A percentile compares a stretch with the other conserved stretches of the same genome.
Conservation (phyloP, 2,329 filamentous ascomycete species). For the Ceratocystis alfenasii region DNA sequence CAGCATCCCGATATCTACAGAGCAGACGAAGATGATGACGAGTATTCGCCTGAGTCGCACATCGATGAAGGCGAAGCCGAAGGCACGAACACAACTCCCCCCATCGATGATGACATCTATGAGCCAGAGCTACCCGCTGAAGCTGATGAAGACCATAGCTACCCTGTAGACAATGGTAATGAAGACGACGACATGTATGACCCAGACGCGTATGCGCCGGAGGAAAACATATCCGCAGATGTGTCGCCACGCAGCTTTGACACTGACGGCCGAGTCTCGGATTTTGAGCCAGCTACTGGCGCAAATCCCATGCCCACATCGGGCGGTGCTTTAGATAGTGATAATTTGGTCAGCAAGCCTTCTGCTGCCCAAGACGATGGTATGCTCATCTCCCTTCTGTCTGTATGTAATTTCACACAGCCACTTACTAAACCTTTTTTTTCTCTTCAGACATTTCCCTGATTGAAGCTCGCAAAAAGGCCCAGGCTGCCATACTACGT, state of each 20-base stretch:
- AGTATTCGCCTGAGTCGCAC: constrained; percentile 10
- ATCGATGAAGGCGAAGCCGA: constrained; percentile 11
- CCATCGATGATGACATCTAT: constrained; percentile 47
- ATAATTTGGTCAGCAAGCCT: constrained; percentile 7
- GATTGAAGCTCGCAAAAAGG: constrained; percentile 42
- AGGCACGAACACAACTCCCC: constrained; percentile 6
- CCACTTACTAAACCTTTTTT: not conserved
- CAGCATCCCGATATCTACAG: not conserved
- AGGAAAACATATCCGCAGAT: constrained; percentile 9
- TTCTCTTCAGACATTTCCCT: constrained; percentile 1
- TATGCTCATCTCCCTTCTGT: not conserved
- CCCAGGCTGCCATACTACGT: constrained; percentile 54
- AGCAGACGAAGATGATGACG: constrained; percentile 5
- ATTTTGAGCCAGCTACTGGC: not conserved
- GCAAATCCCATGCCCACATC: constrained; percentile 9
- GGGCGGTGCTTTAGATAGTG: constrained; percentile 5
- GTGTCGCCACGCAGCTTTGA: constrained; percentile 12
- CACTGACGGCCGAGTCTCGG: constrained; percentile 15
- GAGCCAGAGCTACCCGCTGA: constrained; percentile 30
- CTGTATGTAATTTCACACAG: not conserved
- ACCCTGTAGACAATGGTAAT: constrained; percentile 16
- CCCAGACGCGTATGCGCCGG: constrained; percentile 16
- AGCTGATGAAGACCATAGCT: constrained; percentile 6
- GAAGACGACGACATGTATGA: constrained; percentile 22
- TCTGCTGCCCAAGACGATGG: constrained; percentile 1